phyloP scores from a whole-genome alignment of 2,329 filamentous ascomycete species.

The Xylariaceae sp. region DNA sequence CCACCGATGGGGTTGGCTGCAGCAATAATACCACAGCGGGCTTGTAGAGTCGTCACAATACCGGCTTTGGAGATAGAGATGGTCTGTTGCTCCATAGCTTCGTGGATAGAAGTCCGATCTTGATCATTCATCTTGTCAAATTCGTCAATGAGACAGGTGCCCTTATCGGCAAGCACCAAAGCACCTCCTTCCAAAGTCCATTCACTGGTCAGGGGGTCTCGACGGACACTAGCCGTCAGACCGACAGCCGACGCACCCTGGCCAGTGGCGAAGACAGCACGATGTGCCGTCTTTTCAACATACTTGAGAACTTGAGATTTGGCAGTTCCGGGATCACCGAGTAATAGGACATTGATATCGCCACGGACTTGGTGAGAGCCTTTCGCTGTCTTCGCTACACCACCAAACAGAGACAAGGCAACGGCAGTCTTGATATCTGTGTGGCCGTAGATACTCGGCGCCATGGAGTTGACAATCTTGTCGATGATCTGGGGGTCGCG shows the following conservation, averaged over 20 bases:
- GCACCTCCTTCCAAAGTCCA: conserved; percentile 98
- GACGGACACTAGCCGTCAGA: conserved; percentile 93
- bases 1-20: conserved; percentile 96
- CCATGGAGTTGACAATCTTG: conserved; percentile 88
- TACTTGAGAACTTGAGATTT: conserved; percentile 98
- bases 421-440: conserved; percentile 96
- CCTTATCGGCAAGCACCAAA: conserved; percentile 88
- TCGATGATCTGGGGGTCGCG: conserved; percentile 90
- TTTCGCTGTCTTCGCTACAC: conserved; percentile 86
- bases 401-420: conserved; percentile 89
- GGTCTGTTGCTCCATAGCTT: conserved; percentile 99
- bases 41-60: conserved; percentile 95
- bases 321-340: conserved; percentile 95
- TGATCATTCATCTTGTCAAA: conserved; percentile 99
- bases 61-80: conserved; percentile 99
- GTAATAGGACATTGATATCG: conserved; percentile 94
- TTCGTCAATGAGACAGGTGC: conserved; percentile 95
- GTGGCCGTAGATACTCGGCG: conserved; percentile 96
- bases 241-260: conserved; percentile 96
- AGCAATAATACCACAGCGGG: conserved; percentile 92
- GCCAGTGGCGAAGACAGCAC: conserved; percentile 95
- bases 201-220: conserved; percentile 91
- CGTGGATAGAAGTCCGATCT: conserved; percentile 95
- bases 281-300: conserved; percentile 93
- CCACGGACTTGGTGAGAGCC: conserved; percentile 89